Percentiles rank a stretch among this genome's conserved stretches.
phyloP scores from a whole-genome alignment of 495 filamentous ascomycete species.

The Penicillium manginii region DNA sequence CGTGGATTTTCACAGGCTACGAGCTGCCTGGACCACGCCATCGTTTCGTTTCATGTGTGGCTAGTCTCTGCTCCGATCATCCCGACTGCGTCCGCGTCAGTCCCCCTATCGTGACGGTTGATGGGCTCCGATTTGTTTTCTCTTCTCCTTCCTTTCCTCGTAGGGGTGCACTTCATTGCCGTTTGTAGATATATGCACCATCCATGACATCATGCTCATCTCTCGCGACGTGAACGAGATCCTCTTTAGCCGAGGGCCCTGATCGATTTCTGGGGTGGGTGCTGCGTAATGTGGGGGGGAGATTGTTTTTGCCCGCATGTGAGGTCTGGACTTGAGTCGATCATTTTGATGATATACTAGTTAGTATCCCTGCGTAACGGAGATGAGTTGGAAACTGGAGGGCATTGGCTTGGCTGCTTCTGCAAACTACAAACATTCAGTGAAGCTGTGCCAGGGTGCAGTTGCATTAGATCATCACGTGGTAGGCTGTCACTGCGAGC shows the following conservation, averaged over 20 bases:
- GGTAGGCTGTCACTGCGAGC: constrained; percentile 13
- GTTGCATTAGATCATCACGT: constrained; percentile 19
- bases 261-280: constrained; percentile 17
- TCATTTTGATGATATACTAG: neutral
- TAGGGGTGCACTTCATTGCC: constrained; percentile 13
- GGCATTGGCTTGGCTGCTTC: neutral
- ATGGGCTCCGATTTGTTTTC: constrained; percentile 18
- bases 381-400: neutral
- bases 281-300: constrained; percentile 9
- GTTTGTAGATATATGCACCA: constrained; percentile 13
- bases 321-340: constrained; percentile 6
- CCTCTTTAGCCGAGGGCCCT: constrained; percentile 19
- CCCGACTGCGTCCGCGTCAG: constrained; percentile 5
- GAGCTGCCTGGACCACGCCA: neutral
- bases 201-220: constrained; percentile 28
- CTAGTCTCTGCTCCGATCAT: constrained; percentile 3
- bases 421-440: neutral
- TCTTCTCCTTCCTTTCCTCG: constrained; percentile 13
- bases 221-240: constrained; percentile 8
- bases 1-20: constrained; percentile 26
- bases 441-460: neutral
- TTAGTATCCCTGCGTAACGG: neutral
- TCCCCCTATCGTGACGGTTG: neutral
- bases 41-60: constrained; percentile 2
- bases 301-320: constrained; percentile 7